Evolutionary conservation across 345 rosid genomes (phyloP).

Genomic region (Toxicodendron radicans): DNA sequence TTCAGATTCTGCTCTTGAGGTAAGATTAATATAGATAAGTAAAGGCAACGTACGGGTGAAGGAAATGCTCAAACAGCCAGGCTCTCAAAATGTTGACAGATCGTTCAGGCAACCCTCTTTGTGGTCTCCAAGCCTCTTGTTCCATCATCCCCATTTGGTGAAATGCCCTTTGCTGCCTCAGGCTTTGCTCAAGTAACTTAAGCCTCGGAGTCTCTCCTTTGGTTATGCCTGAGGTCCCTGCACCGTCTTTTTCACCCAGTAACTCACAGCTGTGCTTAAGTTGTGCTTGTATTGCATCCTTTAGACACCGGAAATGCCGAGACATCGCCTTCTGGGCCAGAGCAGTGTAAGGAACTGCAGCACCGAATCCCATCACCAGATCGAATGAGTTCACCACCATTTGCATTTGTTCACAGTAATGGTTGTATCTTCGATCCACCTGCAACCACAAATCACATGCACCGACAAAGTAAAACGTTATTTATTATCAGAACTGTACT

Average conservation of each 20-base stretch:
- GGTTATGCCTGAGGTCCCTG: constrained; percentile 67
- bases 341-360: constrained; percentile 89
- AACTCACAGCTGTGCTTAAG: constrained; percentile 75
- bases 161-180: constrained; percentile 87
- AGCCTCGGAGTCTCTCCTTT: constrained; percentile 96
- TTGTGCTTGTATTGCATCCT: constrained; percentile 73
- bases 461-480: constrained; percentile 15
- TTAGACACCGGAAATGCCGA: constrained; percentile 87
- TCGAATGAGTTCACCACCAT: constrained; percentile 96
- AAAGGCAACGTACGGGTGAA: constrained; percentile 82
- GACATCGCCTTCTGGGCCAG: constrained; percentile 99
- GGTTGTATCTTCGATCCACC: constrained; percentile 92
- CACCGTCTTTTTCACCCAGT: constrained; percentile 77
- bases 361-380: constrained; percentile 85
- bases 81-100: constrained; percentile 91
- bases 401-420: constrained; percentile 97
- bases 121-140: constrained; percentile 97
- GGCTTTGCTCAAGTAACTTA: constrained; percentile 75
- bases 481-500: background rate
- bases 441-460: constrained; percentile 33
- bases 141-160: constrained; percentile 98
- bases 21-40: constrained; percentile 3
- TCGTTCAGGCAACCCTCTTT: constrained; percentile 95
- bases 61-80: constrained; percentile 98
- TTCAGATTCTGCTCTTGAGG: background rate